Conservation (phyloP, 306 rosid genomes). For the Vachellia pachyceras region DNA sequence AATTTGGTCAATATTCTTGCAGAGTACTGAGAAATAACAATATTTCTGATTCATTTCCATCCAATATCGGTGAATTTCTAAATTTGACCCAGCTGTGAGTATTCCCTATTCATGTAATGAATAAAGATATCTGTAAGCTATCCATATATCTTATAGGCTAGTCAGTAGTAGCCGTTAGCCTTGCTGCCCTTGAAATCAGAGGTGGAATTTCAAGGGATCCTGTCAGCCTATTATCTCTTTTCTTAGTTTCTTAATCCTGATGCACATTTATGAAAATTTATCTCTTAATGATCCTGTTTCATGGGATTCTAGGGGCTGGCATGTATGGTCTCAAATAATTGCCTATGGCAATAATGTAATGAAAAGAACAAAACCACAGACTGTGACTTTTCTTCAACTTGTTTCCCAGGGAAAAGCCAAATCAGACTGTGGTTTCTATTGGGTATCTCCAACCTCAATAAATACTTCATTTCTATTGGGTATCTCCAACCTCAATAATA, state of each 20-base stretch:
- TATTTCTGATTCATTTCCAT: constrained; percentile 70
- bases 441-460: no score
- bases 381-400: no score
- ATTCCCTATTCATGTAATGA: constrained; percentile 10
- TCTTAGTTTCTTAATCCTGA: neutral
- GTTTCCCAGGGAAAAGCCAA: no score
- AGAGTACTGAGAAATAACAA: constrained; percentile 76
- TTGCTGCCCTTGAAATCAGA: neutral
- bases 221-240: neutral
- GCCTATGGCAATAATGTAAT: no score
- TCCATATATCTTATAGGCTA: neutral
- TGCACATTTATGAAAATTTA: no score
- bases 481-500: no score
- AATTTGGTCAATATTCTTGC: constrained; percentile 42
- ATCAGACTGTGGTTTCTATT: no score
- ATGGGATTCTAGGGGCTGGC: no score
- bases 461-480: no score
- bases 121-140: constrained; percentile 2
- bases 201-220: neutral
- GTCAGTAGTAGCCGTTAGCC: neutral
- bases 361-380: no score
- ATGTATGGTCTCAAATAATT: no score
- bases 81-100: constrained; percentile 64
- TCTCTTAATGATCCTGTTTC: no score
- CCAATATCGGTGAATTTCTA: constrained; percentile 58